phyloP scores from a whole-genome alignment of 2,329 filamentous ascomycete species.

The Fusarium udum region DNA sequence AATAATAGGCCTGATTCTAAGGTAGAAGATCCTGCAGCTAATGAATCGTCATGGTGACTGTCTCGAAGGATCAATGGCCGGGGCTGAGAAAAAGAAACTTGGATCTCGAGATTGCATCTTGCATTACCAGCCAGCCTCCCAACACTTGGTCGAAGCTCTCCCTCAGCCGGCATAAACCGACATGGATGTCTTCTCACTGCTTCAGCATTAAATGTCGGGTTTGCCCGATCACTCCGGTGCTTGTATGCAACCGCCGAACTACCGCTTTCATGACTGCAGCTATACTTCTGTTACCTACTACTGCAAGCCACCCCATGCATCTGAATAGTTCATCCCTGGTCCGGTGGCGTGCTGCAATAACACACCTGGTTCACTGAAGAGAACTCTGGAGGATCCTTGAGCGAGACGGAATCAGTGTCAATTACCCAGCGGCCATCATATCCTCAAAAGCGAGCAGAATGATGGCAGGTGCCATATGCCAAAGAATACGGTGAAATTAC shows the following conservation, averaged over 20 bases:
- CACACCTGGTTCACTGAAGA: conserved; percentile 6
- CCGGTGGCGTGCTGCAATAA: conserved; percentile 3
- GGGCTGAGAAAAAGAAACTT: conserved; percentile 19
- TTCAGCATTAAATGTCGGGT: conserved; percentile 2
- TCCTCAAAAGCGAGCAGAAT: not conserved
- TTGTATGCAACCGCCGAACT: conserved; percentile 11
- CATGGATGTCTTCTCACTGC: not conserved
- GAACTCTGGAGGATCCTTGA: not conserved
- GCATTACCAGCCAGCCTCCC: conserved; percentile 6
- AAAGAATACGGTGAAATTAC: not conserved
- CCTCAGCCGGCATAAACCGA: conserved; percentile 28
- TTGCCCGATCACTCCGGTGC: conserved; percentile 18
- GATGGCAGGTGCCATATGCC: too few species aligned
- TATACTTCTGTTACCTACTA: conserved; percentile 20
- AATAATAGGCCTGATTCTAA: not conserved
- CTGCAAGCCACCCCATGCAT: conserved; percentile 39
- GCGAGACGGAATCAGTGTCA: not conserved
- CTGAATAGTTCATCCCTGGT: conserved; percentile 19
- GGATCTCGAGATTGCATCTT: conserved; percentile 31
- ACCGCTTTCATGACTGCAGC: conserved; percentile 5
- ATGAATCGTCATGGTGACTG: not conserved
- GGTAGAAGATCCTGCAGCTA: not conserved
- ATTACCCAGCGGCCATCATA: not conserved
- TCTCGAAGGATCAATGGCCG: not conserved
- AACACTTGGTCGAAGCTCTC: conserved; percentile 13